phyloP scores from a whole-genome alignment of 2,329 filamentous ascomycete genomes.

The Botryosphaeria dothidea region DNA sequence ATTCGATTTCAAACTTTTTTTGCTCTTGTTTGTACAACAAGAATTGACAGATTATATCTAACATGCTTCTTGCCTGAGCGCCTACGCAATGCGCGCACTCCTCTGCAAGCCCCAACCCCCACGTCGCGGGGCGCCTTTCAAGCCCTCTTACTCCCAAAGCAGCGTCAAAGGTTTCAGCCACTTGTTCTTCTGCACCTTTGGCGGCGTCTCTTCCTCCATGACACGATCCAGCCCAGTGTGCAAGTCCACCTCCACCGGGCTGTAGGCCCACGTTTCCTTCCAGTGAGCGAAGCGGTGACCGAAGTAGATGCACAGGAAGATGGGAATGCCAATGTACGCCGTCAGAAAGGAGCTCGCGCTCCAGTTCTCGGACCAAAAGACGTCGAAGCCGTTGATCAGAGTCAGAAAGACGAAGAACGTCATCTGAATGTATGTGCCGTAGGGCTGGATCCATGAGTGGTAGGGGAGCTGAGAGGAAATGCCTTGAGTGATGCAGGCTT shows the following conservation, averaged over 20 bases:
- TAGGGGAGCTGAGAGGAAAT: constrained; percentile 55
- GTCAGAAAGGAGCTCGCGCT: constrained; percentile 64
- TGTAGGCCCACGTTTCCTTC: constrained; percentile 54
- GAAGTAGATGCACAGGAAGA: constrained; percentile 58
- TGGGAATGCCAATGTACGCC: constrained; percentile 64
- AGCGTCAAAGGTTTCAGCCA: constrained; percentile 30
- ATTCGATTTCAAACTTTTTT: no score
- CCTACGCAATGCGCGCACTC: no score
- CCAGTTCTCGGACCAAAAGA: constrained; percentile 70
- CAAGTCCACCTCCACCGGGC: constrained; percentile 54
- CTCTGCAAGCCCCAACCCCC: no score
- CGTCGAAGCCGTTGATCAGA: constrained; percentile 73
- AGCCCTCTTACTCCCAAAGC: constrained; percentile 30
- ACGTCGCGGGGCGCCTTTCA: no score
- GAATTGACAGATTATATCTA: no score
- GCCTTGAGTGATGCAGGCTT: constrained; percentile 56
- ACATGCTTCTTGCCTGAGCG: no score
- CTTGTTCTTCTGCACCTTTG: constrained; percentile 24
- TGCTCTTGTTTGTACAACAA: no score
- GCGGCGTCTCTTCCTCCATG: constrained; percentile 36
- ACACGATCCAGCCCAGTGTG: constrained; percentile 41
- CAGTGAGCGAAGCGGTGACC: constrained; percentile 51
- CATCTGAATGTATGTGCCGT: constrained; percentile 63
- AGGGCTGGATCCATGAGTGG: constrained; percentile 60
- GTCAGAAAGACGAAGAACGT: constrained; percentile 62